These are phyloP conservation scores for Brasenia schreberi DNA, from an alignment of 164 flowering plant species.

Conservation along the genomic window DNA sequence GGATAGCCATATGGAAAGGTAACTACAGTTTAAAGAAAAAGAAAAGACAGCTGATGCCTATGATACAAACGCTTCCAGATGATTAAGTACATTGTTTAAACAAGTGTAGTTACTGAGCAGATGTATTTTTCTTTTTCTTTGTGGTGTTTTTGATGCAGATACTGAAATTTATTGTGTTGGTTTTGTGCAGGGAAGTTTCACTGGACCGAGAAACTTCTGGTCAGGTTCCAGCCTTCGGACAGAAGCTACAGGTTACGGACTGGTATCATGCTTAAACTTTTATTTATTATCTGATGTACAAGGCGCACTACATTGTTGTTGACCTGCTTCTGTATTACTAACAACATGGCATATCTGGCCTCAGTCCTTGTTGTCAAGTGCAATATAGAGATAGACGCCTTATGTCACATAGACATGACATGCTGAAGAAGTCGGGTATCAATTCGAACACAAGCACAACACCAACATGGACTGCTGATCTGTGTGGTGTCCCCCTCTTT, in stretches of 20 bases:
- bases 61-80: not conserved
- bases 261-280: slow-evolving; percentile 34
- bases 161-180: slow-evolving; percentile 1
- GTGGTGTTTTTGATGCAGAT: no score
- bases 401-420: no score
- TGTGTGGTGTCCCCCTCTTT: no score
- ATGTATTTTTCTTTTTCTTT: no score
- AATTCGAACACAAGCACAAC: no score
- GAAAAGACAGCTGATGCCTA: not conserved
- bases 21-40: not conserved
- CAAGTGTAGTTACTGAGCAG: no score
- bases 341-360: no score
- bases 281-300: not conserved
- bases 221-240: slow-evolving; percentile 95
- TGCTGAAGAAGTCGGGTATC: no score
- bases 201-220: slow-evolving; percentile 92
- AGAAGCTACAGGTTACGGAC: slow-evolving; percentile 99
- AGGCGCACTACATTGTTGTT: not conserved
- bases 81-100: not conserved
- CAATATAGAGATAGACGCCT: no score
- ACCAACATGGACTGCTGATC: no score
- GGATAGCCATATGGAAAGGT: no score
- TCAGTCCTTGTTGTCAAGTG: no score
- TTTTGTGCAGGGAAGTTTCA: slow-evolving; percentile 95
- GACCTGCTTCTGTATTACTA: not conserved